Percentiles rank a stretch among this genome's conserved stretches.
These are phyloP conservation scores for Flueggea neowawraea DNA, from an alignment of 441 rosid genomes.

Conservation along the genomic window DNA sequence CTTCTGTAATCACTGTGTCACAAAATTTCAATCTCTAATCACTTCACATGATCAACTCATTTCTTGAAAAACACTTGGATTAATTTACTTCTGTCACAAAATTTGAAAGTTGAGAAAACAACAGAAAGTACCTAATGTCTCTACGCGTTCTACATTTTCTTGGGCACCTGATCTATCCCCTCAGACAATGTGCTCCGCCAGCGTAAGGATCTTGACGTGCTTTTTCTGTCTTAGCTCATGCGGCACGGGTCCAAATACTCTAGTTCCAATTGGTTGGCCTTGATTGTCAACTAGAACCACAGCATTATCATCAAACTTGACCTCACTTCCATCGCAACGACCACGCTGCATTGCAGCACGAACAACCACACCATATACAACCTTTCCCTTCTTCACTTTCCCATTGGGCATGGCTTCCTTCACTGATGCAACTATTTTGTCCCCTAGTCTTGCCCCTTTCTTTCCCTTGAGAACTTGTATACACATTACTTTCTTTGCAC, in stretches of 20 bases:
- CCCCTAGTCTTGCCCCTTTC: conserved; percentile 87
- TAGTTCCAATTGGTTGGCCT: conserved; percentile 79
- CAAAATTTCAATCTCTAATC: too few relatives aligned
- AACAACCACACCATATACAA: conserved; percentile 77
- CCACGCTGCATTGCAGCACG: conserved; percentile 94
- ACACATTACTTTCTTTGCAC: conserved; percentile 93
- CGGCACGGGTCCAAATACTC: conserved; percentile 89
- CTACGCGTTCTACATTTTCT: not conserved
- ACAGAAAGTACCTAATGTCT: not conserved
- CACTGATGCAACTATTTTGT: conserved; percentile 79
- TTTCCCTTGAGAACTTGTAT: conserved; percentile 75
- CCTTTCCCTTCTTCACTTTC: conserved; percentile 94
- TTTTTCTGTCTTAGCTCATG: conserved; percentile 85
- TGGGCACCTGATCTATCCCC: conserved; percentile 2
- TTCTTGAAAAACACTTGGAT: too few relatives aligned
- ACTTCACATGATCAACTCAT: too few relatives aligned
- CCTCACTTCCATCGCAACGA: conserved; percentile 85
- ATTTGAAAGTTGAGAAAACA: not conserved
- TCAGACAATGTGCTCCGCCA: conserved; percentile 84
- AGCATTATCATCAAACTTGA: conserved; percentile 93
- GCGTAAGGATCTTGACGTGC: conserved; percentile 78
- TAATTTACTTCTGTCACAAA: too few relatives aligned
- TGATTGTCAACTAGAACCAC: conserved; percentile 77
- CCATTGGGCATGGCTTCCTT: conserved; percentile 94
- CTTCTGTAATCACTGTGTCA: too few relatives aligned